Evolutionary conservation across 495 filamentous ascomycete species (phyloP).

Genomic region (Tetracladium marchalianum): DNA sequence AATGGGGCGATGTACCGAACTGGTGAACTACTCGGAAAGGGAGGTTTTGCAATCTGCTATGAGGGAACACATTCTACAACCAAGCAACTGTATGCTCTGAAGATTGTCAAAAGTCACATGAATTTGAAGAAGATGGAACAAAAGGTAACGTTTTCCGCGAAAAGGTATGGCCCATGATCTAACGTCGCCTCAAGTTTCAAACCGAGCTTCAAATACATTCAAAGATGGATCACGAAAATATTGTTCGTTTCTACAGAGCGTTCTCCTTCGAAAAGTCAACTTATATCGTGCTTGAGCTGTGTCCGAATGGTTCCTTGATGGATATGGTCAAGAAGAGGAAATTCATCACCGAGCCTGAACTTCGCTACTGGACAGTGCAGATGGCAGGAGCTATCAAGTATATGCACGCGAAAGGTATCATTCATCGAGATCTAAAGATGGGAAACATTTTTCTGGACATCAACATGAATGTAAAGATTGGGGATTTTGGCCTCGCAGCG

Average conservation of each 20-base stretch:
- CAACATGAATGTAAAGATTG: slow-evolving; percentile 95
- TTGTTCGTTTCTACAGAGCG: slow-evolving; percentile 89
- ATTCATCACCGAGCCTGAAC: slow-evolving; percentile 80
- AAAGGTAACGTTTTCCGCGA: slow-evolving; percentile 49
- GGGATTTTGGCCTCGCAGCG: slow-evolving; percentile 95
- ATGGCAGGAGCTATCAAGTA: slow-evolving; percentile 95
- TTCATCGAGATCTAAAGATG: slow-evolving; percentile 95
- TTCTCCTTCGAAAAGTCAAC: slow-evolving; percentile 84
- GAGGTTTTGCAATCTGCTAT: slow-evolving; percentile 90
- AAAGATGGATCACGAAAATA: slow-evolving; percentile 88
- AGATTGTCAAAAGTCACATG: slow-evolving; percentile 88
- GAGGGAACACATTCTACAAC: slow-evolving; percentile 57
- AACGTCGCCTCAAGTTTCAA: slow-evolving; percentile 61
- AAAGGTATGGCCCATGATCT: slow-evolving; percentile 11
- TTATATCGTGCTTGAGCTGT: slow-evolving; percentile 90
- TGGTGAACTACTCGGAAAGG: slow-evolving; percentile 80
- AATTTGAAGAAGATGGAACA: slow-evolving; percentile 63
- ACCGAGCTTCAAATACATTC: slow-evolving; percentile 97
- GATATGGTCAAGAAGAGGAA: slow-evolving; percentile 90
- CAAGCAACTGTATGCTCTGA: slow-evolving; percentile 66
- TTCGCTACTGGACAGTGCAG: slow-evolving; percentile 85
- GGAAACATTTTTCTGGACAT: slow-evolving; percentile 94
- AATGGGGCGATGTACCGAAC: slow-evolving; percentile 72
- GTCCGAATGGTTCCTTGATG: slow-evolving; percentile 94
- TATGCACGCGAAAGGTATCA: slow-evolving; percentile 86